Percentiles rank a stretch among this genome's conserved stretches.
Evolutionary conservation across 345 rosid species (phyloP).

Genomic region (Dimocarpus longan): DNA sequence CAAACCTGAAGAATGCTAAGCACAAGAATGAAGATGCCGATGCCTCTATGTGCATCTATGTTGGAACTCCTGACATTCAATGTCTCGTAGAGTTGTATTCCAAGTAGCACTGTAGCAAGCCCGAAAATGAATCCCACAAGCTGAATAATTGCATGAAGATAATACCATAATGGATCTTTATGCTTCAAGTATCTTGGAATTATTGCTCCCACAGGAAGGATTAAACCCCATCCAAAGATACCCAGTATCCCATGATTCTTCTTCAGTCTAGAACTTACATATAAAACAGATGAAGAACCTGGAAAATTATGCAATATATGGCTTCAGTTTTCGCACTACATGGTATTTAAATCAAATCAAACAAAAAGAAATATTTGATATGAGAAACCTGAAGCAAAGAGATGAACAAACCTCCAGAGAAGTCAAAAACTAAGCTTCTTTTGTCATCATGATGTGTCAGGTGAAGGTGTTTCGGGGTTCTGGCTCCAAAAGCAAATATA

Average conservation of each 20-base stretch:
- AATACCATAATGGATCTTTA: constrained; percentile 88
- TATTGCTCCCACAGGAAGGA: constrained; percentile 81
- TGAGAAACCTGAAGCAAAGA: neutral
- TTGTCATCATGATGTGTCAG: constrained; percentile 68
- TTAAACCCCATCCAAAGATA: constrained; percentile 70
- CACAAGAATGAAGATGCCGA: constrained; percentile 72
- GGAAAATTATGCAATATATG: constrained; percentile 11
- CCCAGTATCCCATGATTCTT: constrained; percentile 77
- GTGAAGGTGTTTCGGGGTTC: constrained; percentile 51
- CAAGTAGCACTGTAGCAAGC: constrained; percentile 62
- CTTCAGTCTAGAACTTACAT: constrained; percentile 44
- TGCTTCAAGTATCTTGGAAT: constrained; percentile 79
- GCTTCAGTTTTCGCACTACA: neutral
- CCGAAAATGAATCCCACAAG: constrained; percentile 71
- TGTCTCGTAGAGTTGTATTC: constrained; percentile 59
- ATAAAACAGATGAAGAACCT: constrained; percentile 44
- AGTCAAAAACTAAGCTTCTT: constrained; percentile 68
- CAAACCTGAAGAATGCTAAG: constrained; percentile 84
- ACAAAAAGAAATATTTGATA: neutral
- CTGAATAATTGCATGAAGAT: constrained; percentile 67
- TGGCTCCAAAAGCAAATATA: constrained; percentile 67
- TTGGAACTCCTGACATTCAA: constrained; percentile 37
- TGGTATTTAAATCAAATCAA: too few species aligned
- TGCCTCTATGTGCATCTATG: constrained; percentile 72
- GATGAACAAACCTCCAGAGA: constrained; percentile 54